phyloP scores from a whole-genome alignment of 192 early-diverging fungal species.

The Coemansia javaensis region DNA sequence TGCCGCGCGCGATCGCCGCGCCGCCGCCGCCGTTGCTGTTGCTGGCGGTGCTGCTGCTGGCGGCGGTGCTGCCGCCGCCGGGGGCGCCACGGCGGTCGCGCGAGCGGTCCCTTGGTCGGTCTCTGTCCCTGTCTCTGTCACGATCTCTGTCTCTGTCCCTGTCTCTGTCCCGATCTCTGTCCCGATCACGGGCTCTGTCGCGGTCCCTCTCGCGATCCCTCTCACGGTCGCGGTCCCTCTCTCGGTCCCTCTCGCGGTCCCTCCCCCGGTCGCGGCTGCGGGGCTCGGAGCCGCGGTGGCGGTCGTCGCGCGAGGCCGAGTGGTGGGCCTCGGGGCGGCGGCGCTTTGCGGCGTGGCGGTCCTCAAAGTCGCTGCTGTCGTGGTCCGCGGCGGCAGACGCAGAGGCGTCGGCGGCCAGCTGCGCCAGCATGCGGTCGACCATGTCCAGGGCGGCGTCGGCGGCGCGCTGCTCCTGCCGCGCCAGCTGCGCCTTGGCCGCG shows the following conservation, averaged over 20 bases:
- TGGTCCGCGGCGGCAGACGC: slow-evolving; percentile 1
- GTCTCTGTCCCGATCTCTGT: no score
- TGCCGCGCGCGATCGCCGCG: background rate
- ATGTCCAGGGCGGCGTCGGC: slow-evolving; percentile 19
- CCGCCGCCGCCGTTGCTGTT: background rate
- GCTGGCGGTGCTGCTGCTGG: background rate
- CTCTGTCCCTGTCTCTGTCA: no score
- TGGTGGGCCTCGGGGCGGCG: slow-evolving; percentile 9
- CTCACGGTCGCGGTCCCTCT: no score
- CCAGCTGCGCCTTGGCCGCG: no score
- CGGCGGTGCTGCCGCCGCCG: background rate
- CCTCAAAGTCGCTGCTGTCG: background rate
- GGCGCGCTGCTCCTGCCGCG: slow-evolving; percentile 20
- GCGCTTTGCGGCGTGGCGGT: slow-evolving; percentile 4
- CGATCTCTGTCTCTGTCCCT: no score
- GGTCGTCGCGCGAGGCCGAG: no score
- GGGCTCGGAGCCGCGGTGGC: no score
- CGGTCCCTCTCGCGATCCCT: no score
- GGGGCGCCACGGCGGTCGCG: background rate
- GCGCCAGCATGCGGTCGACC: slow-evolving; percentile 16
- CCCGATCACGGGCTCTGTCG: no score
- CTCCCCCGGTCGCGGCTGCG: background rate
- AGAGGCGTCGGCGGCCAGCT: slow-evolving; percentile 1
- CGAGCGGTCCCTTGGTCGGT: background rate
- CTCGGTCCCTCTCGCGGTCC: slow-evolving; percentile 7